Base-by-base conservation (phyloP, 2,329 filamentous ascomycete species). In the Raffaelea arxii region DNA sequence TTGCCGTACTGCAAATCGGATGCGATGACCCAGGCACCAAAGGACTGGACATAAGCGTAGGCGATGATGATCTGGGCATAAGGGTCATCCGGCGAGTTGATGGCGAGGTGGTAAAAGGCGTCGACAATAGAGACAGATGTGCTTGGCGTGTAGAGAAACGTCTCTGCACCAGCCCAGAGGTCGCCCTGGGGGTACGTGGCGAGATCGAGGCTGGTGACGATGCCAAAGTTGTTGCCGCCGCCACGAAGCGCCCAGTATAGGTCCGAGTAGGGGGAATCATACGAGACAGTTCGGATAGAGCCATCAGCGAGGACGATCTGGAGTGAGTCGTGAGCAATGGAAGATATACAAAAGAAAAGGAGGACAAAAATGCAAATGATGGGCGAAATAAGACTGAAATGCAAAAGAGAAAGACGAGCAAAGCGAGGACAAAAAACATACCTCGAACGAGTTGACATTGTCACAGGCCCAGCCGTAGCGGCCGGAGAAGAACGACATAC, bases 171-270 rank as follows among this genome's bases (percentile, higher is more conserved):
- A 16, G 67, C 68, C 63, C 65, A 71, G 43, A 71, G 52, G n/a
- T 65, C 49, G 18, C 61, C 64, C 22, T 67, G 62, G 4, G 56
- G 56, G 51, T 67, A 65, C 0, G 67, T 65, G 49, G 66, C 58
- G 7, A 76, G 56, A 10, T 65, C 55, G 52, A 71, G 72, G 5
- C 62, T 61, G 11, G 70, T 71, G 6, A 74, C 67, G 50, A 75
- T 65, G 39, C 74, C 75, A 50, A 72, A 77, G 55, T 75, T 78
- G 58, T 69, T 75, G n/a, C 70, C 69, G 16, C 77, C 76, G 10
- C 76, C 77, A 47, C 71, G 70, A 4, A 80, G 65, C 1, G 70
- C 74, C 51, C 63, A 64, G 58, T 65, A 78, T 6, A 81, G 62
- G 47, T 78, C 74, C 0, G 65, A 49, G 49, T 78, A 44, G 32